phyloP scores from a whole-genome alignment of 1,284 basidiomycete species.

The Melampsora larici-populina region DNA sequence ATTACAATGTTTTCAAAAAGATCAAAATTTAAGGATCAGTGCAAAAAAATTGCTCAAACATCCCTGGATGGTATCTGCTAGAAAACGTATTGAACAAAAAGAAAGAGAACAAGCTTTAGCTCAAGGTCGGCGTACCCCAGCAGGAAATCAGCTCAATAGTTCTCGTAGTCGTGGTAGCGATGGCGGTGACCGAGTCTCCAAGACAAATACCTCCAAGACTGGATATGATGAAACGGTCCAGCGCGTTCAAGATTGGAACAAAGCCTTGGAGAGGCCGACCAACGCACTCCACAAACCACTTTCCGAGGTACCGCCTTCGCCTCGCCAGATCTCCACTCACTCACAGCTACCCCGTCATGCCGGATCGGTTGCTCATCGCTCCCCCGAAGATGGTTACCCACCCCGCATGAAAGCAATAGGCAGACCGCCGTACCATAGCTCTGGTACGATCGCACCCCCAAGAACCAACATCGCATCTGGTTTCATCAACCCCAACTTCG shows the following conservation, averaged over 20 bases:
- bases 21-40: constrained; percentile 85
- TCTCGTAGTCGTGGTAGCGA: constrained; percentile 15
- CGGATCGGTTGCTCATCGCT: constrained; percentile 15
- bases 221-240: constrained; percentile 84
- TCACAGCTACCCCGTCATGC: constrained; percentile 5
- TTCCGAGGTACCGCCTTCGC: constrained; percentile 16
- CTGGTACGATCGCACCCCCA: constrained; percentile 16
- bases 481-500: constrained; percentile 7
- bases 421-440: constrained; percentile 15
- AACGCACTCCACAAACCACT: constrained; percentile 22
- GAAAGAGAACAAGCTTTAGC: constrained; percentile 45
- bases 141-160: constrained; percentile 16
- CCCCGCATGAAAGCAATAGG: neutral
- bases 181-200: neutral
- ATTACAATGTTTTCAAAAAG: constrained; percentile 97
- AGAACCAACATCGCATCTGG: constrained; percentile 1
- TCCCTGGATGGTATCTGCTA: constrained; percentile 88
- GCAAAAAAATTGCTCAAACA: constrained; percentile 89
- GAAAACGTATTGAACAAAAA: constrained; percentile 65
- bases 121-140: constrained; percentile 39
- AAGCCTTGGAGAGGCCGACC: constrained; percentile 62
- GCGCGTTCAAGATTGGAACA: constrained; percentile 97
- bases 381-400: constrained; percentile 1
- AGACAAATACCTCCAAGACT: constrained; percentile 40
- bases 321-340: constrained; percentile 22